Evolutionary conservation across 2,329 filamentous ascomycete species (phyloP).

Genomic region (Nigrospora sphaerica): DNA sequence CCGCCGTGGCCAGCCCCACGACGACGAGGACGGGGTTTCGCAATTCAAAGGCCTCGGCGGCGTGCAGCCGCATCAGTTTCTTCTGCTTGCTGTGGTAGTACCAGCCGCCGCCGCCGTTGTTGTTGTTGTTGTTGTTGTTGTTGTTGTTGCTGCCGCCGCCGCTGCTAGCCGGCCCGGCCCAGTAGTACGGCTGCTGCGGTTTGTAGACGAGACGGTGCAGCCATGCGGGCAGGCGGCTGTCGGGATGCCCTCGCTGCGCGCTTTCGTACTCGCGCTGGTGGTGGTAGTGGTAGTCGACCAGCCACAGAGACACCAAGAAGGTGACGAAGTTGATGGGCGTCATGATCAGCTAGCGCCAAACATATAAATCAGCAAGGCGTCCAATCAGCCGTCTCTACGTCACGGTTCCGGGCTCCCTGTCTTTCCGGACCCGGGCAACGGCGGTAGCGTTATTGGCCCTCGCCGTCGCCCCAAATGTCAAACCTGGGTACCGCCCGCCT

Average conservation of each 20-base stretch:
- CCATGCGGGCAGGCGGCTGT: slow-evolving; percentile 28
- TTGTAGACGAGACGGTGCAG: slow-evolving; percentile 33
- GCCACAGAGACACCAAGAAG: slow-evolving; percentile 57
- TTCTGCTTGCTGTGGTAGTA: slow-evolving; percentile 51
- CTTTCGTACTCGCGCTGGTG: slow-evolving; percentile 34
- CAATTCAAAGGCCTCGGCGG: slow-evolving; percentile 57
- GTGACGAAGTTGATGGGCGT: slow-evolving; percentile 57
- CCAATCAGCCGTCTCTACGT: no score
- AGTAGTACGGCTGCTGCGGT: slow-evolving; percentile 28
- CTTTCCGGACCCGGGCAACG: no score
- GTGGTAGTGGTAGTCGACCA: slow-evolving; percentile 54
- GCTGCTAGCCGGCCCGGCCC: slow-evolving; percentile 9
- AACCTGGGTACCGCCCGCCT: no score
- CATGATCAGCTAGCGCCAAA: slow-evolving; percentile 36
- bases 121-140: neutral
- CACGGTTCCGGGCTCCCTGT: no score
- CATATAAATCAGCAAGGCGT: no score
- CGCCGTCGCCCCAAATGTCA: no score
- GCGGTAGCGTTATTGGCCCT: no score
- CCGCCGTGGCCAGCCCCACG: slow-evolving; percentile 31
- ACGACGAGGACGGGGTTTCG: slow-evolving; percentile 44
- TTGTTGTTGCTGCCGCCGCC: slow-evolving; percentile 5
- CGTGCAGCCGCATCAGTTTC: slow-evolving; percentile 55
- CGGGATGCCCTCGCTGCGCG: slow-evolving; percentile 20
- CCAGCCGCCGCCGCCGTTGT: slow-evolving; percentile 17